phyloP scores from a whole-genome alignment of 352 stramenopile species.

The Phytophthora palmivora region DNA sequence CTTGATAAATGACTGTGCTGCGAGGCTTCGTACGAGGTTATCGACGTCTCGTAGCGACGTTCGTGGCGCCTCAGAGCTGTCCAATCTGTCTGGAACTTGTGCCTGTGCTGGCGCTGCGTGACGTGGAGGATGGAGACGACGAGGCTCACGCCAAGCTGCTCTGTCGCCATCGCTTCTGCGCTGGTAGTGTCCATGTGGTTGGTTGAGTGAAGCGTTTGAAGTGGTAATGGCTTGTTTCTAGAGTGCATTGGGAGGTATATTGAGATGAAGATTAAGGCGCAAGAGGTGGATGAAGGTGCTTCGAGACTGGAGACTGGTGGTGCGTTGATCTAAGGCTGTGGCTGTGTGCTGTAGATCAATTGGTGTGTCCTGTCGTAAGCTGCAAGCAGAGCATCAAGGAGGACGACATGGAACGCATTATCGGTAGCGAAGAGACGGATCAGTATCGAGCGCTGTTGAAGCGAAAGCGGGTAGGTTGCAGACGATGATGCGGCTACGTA shows the following conservation, averaged over 20 bases:
- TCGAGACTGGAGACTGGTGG: not conserved
- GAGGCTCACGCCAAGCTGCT: slow-evolving; percentile 51
- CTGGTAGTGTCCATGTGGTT: slow-evolving; percentile 31
- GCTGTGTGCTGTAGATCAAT: slow-evolving; percentile 50
- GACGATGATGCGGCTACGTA: not conserved
- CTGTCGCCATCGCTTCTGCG: slow-evolving; percentile 70
- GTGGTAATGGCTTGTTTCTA: slow-evolving; percentile 6
- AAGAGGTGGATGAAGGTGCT: slow-evolving; percentile 69
- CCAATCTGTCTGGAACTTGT: slow-evolving; percentile 73
- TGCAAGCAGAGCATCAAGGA: slow-evolving; percentile 52
- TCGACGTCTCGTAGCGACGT: slow-evolving; percentile 55
- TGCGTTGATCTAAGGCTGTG: not conserved
- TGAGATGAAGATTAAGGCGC: slow-evolving; percentile 60
- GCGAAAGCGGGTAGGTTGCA: slow-evolving; percentile 57
- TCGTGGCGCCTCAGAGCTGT: slow-evolving; percentile 48
- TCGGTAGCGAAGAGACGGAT: slow-evolving; percentile 28
- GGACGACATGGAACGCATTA: slow-evolving; percentile 45
- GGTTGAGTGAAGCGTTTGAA: not conserved
- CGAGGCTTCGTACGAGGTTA: slow-evolving; percentile 60
- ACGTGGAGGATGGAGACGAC: slow-evolving; percentile 32
- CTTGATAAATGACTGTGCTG: slow-evolving; percentile 44
- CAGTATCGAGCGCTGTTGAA: slow-evolving; percentile 48
- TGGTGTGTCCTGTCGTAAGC: slow-evolving; percentile 66
- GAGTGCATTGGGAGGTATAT: slow-evolving; percentile 63
- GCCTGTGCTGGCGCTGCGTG: slow-evolving; percentile 45